Base-by-base conservation (phyloP, 202 grass and related monocot genomes). In the Schoenoplectus tabernaemontani region DNA sequence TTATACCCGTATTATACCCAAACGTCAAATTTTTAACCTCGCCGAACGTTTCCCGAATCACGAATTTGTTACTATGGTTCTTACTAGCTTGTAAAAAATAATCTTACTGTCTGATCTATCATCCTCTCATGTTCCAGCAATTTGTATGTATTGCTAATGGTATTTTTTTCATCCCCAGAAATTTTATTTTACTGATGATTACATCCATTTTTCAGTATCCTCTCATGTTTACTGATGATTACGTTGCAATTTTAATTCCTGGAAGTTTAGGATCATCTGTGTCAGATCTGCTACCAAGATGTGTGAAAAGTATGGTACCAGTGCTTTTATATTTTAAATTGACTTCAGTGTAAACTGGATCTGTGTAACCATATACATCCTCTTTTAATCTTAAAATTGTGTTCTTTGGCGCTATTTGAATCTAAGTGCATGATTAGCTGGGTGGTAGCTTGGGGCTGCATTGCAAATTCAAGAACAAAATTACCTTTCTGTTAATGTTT, bases 101-200 rank as follows among this genome's bases (percentile, higher is more conserved):
- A 53, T 74, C 13, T 34, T 28, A n/a, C 6, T 16, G 65, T 43
- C 13, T 47, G 23, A 30, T 50, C 11, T 10, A 33, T 53, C 28
- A 17, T 53, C 53, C 28, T 44, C 38, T 44, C 2, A 24, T 22
- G 10, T 70, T 26, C 10, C 2, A 24, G 19, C 15, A 47, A 26
- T 70, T 13, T 11, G 17, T 9, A 20, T 20, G n/a, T 8, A n/a
- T 32, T 48, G 11, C n/a, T 70, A 3, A 47, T 71, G 5, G 15
- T 74, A 47, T 48, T 74, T 8, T 4, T 51, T 53, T 13, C 20
- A 70, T 19, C 23, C 69, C 17, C 33, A 33, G 34, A 48, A 16
- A 1, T 59, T 78, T 91, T 88, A 99, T 99, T 79, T 44, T 99
- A 58, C 96, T 90, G n/a, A 70, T 34, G 0, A 1, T 50, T 64